Percentiles rank a stretch among this genome's conserved stretches.
These are phyloP conservation scores for Osmanthus fragrans DNA, from an alignment of 257 asterid species.

Conservation along the genomic window DNA sequence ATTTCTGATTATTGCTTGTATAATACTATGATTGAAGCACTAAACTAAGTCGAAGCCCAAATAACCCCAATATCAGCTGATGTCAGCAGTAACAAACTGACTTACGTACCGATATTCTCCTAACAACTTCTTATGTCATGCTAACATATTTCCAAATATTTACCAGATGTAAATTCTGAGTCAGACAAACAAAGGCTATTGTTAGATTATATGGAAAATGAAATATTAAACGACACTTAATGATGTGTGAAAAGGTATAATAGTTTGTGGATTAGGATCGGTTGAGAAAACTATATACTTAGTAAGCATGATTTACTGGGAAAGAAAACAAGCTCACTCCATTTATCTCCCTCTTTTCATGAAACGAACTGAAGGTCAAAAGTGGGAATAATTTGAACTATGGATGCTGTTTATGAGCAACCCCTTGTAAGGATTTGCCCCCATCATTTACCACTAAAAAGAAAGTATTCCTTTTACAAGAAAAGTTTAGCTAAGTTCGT, in stretches of 20 bases:
- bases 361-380: not conserved
- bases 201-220: not conserved
- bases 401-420: not conserved
- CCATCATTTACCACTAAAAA: not conserved
- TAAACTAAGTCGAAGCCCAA: not conserved
- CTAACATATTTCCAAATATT: not conserved
- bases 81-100: not conserved
- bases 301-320: not conserved
- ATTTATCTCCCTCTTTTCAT: not conserved
- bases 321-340: not conserved
- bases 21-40: not conserved
- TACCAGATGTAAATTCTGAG: not conserved
- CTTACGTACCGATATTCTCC: not conserved
- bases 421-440: not conserved
- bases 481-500: not conserved
- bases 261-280: not conserved
- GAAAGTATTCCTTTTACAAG: not conserved
- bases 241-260: not conserved
- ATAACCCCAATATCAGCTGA: too few species aligned
- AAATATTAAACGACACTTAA: not conserved
- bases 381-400: not conserved
- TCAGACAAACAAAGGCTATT: not conserved
- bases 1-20: not conserved
- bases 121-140: not conserved
- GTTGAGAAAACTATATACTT: not conserved